Conservation (phyloP, 1,284 basidiomycete genomes). For the Thecaphora frezii region DNA sequence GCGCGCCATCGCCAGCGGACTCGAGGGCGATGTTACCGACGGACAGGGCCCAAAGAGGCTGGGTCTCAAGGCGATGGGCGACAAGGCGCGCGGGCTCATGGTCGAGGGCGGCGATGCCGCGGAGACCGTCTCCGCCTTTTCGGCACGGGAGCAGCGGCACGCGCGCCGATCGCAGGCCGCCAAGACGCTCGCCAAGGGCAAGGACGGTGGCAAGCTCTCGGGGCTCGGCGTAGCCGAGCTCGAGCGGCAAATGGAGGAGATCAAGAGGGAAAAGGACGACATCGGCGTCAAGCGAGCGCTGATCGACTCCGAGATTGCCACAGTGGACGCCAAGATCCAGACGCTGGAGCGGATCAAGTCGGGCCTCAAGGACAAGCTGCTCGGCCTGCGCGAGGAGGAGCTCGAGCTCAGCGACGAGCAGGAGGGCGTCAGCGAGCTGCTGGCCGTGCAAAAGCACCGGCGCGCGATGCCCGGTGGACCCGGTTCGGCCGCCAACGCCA, state of each 20-base stretch:
- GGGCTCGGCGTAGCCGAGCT: slow-evolving; percentile 50
- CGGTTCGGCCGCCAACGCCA: slow-evolving; percentile 36
- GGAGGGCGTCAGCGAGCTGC: slow-evolving; percentile 47
- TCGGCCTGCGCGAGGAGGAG: slow-evolving; percentile 90
- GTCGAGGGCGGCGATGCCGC: slow-evolving; percentile 16
- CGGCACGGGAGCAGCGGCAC: slow-evolving; percentile 35
- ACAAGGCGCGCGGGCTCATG: slow-evolving; percentile 48
- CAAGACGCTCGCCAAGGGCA: slow-evolving; percentile 33
- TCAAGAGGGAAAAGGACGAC: slow-evolving; percentile 49
- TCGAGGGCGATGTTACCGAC: slow-evolving; percentile 10
- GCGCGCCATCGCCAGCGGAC: slow-evolving; percentile 34
- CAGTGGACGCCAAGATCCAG: slow-evolving; percentile 61
- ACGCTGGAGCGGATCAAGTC: slow-evolving; percentile 78
- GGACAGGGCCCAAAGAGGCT: slow-evolving; percentile 20
- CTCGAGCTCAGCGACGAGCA: slow-evolving; percentile 83
- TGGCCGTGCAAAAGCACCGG: slow-evolving; percentile 51
- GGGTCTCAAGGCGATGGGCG: slow-evolving; percentile 50
- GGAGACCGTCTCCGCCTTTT: slow-evolving; percentile 27
- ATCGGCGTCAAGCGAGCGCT: slow-evolving; percentile 39
- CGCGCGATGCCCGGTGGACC: slow-evolving; percentile 56
- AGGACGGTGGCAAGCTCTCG: slow-evolving; percentile 17
- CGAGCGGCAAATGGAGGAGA: slow-evolving; percentile 49
- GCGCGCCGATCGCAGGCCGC: slow-evolving; percentile 30
- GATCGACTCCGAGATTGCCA: slow-evolving; percentile 38
- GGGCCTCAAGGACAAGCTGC: slow-evolving; percentile 77